Base-by-base conservation (phyloP, 805 yeast species). In the Kregervanrija pseudodelftensis region DNA sequence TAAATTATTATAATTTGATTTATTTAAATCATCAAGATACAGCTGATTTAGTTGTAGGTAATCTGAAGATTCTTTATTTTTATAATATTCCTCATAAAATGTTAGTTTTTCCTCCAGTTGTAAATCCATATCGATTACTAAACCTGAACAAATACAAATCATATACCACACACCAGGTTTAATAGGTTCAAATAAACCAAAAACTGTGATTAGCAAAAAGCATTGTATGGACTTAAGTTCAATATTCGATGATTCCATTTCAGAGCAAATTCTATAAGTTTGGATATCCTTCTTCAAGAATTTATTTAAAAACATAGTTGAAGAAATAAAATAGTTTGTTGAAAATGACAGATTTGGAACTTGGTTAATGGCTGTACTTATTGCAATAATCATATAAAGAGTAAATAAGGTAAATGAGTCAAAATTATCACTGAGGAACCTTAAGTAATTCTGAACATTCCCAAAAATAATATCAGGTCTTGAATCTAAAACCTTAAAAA, bases 131-230 rank as follows among this genome's bases (percentile, higher is more conserved):
- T 71, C 76, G 28, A 70, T 68, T 43, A 69, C 65, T 36, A 70
- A 47, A 39, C 72, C 53, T 30, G 69, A 54, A 10, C 74, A 73
- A 9, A 64, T 53, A 3, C 73, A 72, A 33, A 69, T 55, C 11
- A 68, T 62, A 49, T 70, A 69, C 76, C 76, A 72, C 9, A 70
- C 66, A 2, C 74, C 72, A 4, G 76, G 76, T 11, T 60, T 60
- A 1, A 72, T 59, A 1, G 76, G 76, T 39, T 73, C 58, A 71
- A 72, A 66, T 13, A 64, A 60, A 7, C 73, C 64, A 49, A 66
- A 72, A 1, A 64, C 45, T 2, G 73, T 58, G 37, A 67, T 51
- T 14, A 71, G 54, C 8, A 72, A 52, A 11, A 67, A 54, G 1
- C 68, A 68, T 48, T 66, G 73, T 17, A 70, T 50, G 11, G 65